Base-by-base conservation (phyloP, 208 protist species). In the Trypanosoma rangeli region DNA sequence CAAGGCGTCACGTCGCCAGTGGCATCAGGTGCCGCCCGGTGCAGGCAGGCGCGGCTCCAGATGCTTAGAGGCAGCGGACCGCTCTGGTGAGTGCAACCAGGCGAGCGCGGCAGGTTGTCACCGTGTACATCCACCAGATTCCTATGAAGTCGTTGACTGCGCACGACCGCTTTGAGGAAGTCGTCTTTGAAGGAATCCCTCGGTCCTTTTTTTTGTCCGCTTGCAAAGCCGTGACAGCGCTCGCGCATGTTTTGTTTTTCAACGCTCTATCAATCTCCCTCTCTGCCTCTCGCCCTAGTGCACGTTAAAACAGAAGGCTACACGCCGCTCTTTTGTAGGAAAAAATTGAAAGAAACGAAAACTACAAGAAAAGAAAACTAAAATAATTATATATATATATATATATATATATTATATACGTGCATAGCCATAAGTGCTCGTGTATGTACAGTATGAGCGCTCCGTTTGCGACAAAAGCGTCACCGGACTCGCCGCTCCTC, bases 61-160 rank as follows among this genome's bases (percentile, higher is more conserved):
- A 73, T 73, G 68, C 33, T 73, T 46, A 59, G 68, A 1, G 68
- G 68, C 7, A 73, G 46, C 60, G 68, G 68, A 54, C 50, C 68
- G 10, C 59, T 73, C 10, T 73, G 68, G 68, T 73, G 42, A 73
- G 28, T 57, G 35, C n/a, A n/a, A 28, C 3, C 29, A 7, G 42
- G 42, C 42, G 5, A 9, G 3, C 15, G 42, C 42, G 8, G 42
- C 42, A 4, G 37, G n/a, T n/a, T n/a, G n/a, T n/a, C n/a, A 24
- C 3, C 28, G 16, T 8, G 12, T 46, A 37, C 8, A 1, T 71
- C 42, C 42, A 9, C 42, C 42, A 53, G 24, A 3, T 13, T n/a
- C 18, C 31, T 8, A 64, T 64, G 49, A 18, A 62, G 46, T 39
- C 2, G 4, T 62, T 62, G 33, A 24, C 18, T 62, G n/a, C n/a